Percentiles rank a stretch among this genome's conserved stretches.
These are phyloP conservation scores for Microbotryum lychnidis-dioicae DNA, from an alignment of 1,284 basidiomycete species.

Conservation along the genomic window DNA sequence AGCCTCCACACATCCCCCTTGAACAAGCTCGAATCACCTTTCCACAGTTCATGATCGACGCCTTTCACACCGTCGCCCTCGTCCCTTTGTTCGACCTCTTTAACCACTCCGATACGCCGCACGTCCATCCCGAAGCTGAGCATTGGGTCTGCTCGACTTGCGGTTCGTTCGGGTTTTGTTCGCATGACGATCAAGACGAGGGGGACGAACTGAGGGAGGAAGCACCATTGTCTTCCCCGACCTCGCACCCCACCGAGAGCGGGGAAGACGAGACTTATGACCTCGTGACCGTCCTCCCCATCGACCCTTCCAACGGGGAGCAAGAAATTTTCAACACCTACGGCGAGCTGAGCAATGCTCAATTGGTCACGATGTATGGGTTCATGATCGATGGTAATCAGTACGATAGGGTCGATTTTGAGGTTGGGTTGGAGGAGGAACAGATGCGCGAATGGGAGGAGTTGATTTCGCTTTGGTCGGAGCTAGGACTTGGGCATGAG, in stretches of 20 bases:
- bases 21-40: no score
- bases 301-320: conserved; percentile 31
- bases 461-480: not conserved
- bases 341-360: conserved; percentile 55
- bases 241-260: conserved; percentile 10
- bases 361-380: conserved; percentile 64
- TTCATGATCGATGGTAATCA: conserved; percentile 47
- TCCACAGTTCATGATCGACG: conserved; percentile 63
- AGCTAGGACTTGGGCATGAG: not conserved
- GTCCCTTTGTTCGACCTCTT: conserved; percentile 84
- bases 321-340: conserved; percentile 80
- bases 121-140: conserved; percentile 69
- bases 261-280: conserved; percentile 37
- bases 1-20: no score
- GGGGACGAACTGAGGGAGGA: not conserved
- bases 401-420: conserved; percentile 8
- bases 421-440: no score
- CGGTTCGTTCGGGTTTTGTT: conserved; percentile 63
- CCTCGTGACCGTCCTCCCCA: conserved; percentile 37
- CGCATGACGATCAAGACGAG: conserved; percentile 53
- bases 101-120: conserved; percentile 66
- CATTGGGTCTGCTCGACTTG: conserved; percentile 70
- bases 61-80: conserved; percentile 74
- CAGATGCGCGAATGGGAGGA: no score
- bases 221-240: not conserved